Evolutionary conservation across 768 basidiomycete species (phyloP).

Genomic region (Dentipellis fragilis): DNA sequence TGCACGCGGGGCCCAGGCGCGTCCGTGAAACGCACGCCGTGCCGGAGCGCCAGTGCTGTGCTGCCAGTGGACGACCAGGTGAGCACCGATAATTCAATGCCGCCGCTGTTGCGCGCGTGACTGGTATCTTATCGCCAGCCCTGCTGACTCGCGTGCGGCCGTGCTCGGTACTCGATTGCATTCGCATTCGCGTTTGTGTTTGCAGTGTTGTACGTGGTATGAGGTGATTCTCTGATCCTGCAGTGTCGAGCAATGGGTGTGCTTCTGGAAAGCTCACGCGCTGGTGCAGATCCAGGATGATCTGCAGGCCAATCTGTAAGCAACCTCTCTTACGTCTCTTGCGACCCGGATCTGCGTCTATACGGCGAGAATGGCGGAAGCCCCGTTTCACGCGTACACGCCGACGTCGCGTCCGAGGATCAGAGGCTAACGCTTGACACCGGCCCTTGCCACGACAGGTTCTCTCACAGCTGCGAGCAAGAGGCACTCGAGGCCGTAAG

Average conservation of each 20-base stretch:
- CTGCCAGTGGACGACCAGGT: no score
- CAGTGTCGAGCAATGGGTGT: background rate
- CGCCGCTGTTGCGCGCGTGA: no score
- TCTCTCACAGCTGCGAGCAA: background rate
- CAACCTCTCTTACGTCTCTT: background rate
- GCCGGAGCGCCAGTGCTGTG: background rate
- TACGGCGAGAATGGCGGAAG: no score
- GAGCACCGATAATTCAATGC: no score
- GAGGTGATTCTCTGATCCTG: background rate
- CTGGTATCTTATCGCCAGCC: no score
- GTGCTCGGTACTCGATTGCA: no score
- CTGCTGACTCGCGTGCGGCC: no score
- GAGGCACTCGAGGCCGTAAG: background rate
- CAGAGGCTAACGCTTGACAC: no score
- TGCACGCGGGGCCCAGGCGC: background rate
- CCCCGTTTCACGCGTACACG: no score
- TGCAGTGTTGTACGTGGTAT: background rate
- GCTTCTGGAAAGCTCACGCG: background rate
- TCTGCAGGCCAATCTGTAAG: constrained; percentile 3
- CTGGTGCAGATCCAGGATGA: background rate
- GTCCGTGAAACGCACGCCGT: background rate
- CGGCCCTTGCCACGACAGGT: background rate
- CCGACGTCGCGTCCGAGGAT: no score
- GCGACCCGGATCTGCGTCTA: background rate
- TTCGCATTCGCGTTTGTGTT: no score